Conservation (phyloP, 768 basidiomycete genomes). For the Suillus subaureus region DNA sequence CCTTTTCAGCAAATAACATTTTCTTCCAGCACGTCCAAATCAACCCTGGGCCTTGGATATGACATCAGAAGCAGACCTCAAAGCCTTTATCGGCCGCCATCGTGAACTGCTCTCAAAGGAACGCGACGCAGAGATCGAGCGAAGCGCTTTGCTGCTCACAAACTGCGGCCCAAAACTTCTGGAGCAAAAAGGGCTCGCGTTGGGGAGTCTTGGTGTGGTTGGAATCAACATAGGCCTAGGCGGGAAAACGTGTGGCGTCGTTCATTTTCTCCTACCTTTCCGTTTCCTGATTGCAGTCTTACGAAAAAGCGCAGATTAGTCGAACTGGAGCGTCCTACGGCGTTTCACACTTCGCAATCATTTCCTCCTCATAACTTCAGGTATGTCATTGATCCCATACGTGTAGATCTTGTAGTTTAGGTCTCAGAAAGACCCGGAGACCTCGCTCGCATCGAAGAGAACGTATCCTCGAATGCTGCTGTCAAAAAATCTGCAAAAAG, state of each 20-base stretch:
- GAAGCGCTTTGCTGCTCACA: slow-evolving; percentile 75
- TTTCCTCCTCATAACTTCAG: slow-evolving; percentile 91
- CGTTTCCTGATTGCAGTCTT: slow-evolving; percentile 14
- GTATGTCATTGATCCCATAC: slow-evolving; percentile 36
- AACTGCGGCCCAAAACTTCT: slow-evolving; percentile 83
- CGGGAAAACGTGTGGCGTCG: slow-evolving; percentile 75
- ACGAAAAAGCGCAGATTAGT: slow-evolving; percentile 65
- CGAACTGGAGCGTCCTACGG: slow-evolving; percentile 81
- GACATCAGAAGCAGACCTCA: slow-evolving; percentile 37
- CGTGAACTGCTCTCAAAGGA: slow-evolving; percentile 68
- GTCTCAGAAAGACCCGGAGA: slow-evolving; percentile 71
- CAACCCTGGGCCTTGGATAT: neutral
- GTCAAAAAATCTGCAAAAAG: slow-evolving; percentile 44
- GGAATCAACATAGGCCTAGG: slow-evolving; percentile 84
- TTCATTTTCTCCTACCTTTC: neutral
- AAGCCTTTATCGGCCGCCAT: slow-evolving; percentile 69
- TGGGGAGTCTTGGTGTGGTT: slow-evolving; percentile 71
- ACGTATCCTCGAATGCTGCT: slow-evolving; percentile 45
- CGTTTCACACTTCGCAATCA: slow-evolving; percentile 67
- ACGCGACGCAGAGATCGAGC: slow-evolving; percentile 81
- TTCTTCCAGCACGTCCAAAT: neutral
- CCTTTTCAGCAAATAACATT: too few species aligned
- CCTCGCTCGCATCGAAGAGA: slow-evolving; percentile 81
- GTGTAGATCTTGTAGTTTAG: neutral
- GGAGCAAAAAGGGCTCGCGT: slow-evolving; percentile 85